phyloP scores from a whole-genome alignment of 2,329 filamentous ascomycete genomes.

The Clarireedia homoeocarpa region DNA sequence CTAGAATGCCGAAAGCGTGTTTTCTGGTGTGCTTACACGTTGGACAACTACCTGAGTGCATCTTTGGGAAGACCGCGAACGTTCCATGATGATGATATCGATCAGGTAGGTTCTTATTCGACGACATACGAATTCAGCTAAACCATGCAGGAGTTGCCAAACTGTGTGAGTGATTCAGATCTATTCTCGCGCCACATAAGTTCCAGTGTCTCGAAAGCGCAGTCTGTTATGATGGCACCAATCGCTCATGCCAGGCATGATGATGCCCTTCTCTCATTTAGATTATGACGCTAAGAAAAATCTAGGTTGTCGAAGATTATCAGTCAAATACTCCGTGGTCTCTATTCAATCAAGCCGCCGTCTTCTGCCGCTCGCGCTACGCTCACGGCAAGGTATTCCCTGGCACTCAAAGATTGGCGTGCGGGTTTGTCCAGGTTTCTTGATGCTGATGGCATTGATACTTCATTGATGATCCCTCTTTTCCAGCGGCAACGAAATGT shows the following conservation, averaged over 20 bases:
- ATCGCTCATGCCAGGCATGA: constrained; percentile 36
- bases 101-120: constrained; percentile 33
- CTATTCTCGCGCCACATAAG: constrained; percentile 32
- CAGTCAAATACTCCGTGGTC: constrained; percentile 35
- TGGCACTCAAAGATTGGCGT: constrained; percentile 39
- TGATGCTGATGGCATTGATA: constrained; percentile 34
- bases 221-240: constrained; percentile 37
- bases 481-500: constrained; percentile 37
- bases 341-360: constrained; percentile 34
- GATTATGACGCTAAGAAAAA: neutral
- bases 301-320: constrained; percentile 36
- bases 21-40: constrained; percentile 57
- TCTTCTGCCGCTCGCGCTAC: constrained; percentile 27
- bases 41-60: constrained; percentile 57
- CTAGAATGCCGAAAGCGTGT: constrained; percentile 45
- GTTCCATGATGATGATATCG: constrained; percentile 58
- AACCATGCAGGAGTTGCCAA: constrained; percentile 38
- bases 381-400: constrained; percentile 35
- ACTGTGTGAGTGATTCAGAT: constrained; percentile 43
- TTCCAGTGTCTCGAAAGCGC: constrained; percentile 19
- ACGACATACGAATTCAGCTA: neutral
- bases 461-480: constrained; percentile 38
- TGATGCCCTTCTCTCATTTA: neutral
- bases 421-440: constrained; percentile 37
- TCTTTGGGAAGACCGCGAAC: constrained; percentile 52